Percentiles rank a stretch among this genome's conserved stretches.
Evolutionary conservation across 495 filamentous ascomycete genomes (phyloP).

Genomic region (Articulospora tetracladia): DNA sequence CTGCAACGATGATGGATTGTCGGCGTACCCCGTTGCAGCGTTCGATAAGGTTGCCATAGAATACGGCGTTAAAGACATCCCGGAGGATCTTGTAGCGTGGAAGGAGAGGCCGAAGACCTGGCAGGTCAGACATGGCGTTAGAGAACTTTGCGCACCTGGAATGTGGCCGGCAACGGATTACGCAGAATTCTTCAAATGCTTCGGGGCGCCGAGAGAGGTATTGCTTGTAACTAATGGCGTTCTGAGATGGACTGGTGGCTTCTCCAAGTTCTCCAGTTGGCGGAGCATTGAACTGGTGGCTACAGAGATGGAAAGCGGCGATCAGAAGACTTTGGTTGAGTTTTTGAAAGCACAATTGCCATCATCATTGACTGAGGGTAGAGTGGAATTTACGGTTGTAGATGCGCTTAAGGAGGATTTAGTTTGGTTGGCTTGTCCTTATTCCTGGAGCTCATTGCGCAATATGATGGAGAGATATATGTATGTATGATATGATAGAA

Average conservation of each 20-base stretch:
- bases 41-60: conserved; percentile 15
- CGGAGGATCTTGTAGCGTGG: conserved; percentile 6
- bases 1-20: conserved; percentile 10
- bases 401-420: conserved; percentile 12
- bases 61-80: conserved; percentile 11
- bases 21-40: conserved; percentile 7
- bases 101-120: conserved; percentile 7
- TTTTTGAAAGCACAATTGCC: conserved; percentile 12
- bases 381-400: conserved; percentile 12
- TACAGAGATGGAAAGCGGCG: conserved; percentile 9
- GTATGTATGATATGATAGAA: conserved; percentile 5
- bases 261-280: conserved; percentile 9
- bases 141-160: conserved; percentile 5
- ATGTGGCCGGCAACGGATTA: conserved; percentile 12
- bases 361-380: conserved; percentile 8
- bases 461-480: conserved; percentile 11
- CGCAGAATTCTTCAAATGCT: conserved; percentile 11
- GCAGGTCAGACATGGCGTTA: conserved; percentile 11
- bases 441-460: background rate
- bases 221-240: conserved; percentile 12
- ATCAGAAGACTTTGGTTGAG: conserved; percentile 11
- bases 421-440: conserved; percentile 10
- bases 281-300: conserved; percentile 11
- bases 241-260: conserved; percentile 10
- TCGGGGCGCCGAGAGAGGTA: conserved; percentile 13